Percentiles rank a stretch among this genome's conserved stretches.
Conservation (phyloP, 1,284 basidiomycete genomes). For the Mrakiaceae sp. region DNA sequence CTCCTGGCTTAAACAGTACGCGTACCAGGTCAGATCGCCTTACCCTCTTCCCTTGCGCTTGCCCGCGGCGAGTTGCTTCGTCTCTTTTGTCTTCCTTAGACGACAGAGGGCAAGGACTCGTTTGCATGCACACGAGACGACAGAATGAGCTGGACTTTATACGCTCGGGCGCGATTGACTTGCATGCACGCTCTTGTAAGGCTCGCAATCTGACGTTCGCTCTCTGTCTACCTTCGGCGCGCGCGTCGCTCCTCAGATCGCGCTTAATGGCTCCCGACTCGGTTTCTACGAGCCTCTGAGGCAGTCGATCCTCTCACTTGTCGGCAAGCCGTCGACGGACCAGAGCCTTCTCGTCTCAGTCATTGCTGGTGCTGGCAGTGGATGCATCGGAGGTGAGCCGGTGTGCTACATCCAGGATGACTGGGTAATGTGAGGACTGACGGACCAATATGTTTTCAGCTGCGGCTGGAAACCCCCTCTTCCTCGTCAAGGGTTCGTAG, state of each 20-base stretch:
- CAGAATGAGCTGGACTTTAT: too few species aligned
- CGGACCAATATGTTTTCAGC: constrained; percentile 40
- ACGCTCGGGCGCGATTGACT: too few species aligned
- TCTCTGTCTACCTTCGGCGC: neutral
- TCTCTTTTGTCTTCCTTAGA: constrained; percentile 4
- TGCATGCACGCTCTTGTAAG: too few species aligned
- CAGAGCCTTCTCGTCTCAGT: constrained; percentile 64
- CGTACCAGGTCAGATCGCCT: constrained; percentile 59
- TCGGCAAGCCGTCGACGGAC: constrained; percentile 53
- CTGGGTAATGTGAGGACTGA: neutral
- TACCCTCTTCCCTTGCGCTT: neutral
- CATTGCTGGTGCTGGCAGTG: constrained; percentile 74
- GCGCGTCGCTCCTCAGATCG: constrained; percentile 44
- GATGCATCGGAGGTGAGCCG: constrained; percentile 69
- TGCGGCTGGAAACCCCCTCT: constrained; percentile 82
- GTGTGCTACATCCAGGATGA: neutral
- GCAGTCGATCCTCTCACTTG: constrained; percentile 51
- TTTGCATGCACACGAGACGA: neutral
- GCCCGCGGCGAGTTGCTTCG: neutral
- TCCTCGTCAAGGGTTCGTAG: constrained; percentile 60
- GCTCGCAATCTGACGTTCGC: neutral
- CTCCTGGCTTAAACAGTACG: constrained; percentile 47
- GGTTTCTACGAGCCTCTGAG: constrained; percentile 95
- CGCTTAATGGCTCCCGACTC: constrained; percentile 87
- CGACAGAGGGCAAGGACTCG: neutral